These are phyloP conservation scores for Mucor irregularis DNA, from an alignment of 371 early-diverging fungal species.

Conservation along the genomic window DNA sequence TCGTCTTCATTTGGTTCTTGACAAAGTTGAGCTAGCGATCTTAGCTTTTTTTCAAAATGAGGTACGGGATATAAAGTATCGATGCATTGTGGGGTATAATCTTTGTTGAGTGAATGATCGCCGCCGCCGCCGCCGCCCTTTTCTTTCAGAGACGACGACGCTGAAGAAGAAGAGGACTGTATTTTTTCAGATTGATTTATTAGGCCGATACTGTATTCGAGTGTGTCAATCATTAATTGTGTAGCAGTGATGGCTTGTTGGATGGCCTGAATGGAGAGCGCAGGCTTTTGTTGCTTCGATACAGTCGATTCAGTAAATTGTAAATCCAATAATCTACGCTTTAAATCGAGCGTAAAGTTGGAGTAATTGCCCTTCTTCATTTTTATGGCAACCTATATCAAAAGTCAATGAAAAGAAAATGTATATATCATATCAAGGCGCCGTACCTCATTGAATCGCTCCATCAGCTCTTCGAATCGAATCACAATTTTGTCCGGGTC, in stretches of 20 bases:
- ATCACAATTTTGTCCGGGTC: constrained; percentile 53
- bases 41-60: constrained; percentile 41
- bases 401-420: neutral
- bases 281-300: constrained; percentile 3
- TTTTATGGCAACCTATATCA: constrained; percentile 37
- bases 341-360: constrained; percentile 54
- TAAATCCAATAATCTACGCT: constrained; percentile 50
- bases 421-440: neutral
- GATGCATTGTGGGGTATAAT: constrained; percentile 36
- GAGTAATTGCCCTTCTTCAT: constrained; percentile 63
- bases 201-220: constrained; percentile 29
- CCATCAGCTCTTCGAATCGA: constrained; percentile 48
- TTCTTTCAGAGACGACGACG: too few relatives aligned
- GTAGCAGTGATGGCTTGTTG: constrained; percentile 38
- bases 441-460: constrained; percentile 36
- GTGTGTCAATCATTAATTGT: constrained; percentile 38
- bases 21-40: constrained; percentile 45
- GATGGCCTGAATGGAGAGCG: constrained; percentile 38
- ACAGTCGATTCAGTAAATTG: constrained; percentile 44
- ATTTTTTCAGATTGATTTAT: constrained; percentile 3
- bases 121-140: too few relatives aligned
- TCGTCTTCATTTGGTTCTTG: constrained; percentile 27
- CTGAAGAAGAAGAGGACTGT: too few relatives aligned
- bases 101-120: too few relatives aligned
- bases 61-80: constrained; percentile 45